Percentiles rank a stretch among this genome's conserved stretches.
Evolutionary conservation across 2,329 filamentous ascomycete species (phyloP).

Genomic region (Diplodia sapinea): DNA sequence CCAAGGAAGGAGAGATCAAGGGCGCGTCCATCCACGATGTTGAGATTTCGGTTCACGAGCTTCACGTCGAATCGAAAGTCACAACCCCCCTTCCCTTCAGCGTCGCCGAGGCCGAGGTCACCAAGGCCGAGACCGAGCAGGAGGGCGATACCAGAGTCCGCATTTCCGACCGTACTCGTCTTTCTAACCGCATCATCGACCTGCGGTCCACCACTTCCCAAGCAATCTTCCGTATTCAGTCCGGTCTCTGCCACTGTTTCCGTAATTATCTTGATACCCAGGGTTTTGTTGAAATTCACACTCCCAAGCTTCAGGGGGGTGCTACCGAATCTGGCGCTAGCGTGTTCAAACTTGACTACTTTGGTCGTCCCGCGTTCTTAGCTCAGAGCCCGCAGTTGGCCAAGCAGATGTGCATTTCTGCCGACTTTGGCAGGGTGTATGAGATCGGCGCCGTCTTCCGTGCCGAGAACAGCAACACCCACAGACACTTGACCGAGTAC

Average conservation of each 20-base stretch:
- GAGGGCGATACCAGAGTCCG: constrained; percentile 64
- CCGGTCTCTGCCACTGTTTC: constrained; percentile 80
- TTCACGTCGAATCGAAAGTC: constrained; percentile 67
- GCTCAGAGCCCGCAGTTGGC: constrained; percentile 91
- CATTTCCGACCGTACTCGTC: constrained; percentile 74
- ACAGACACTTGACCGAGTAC: constrained; percentile 92
- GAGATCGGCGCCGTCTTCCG: constrained; percentile 91
- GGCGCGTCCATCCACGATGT: constrained; percentile 76
- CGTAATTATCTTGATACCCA: constrained; percentile 74
- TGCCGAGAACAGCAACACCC: constrained; percentile 94
- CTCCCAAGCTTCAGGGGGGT: constrained; percentile 86
- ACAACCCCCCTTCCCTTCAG: constrained; percentile 70
- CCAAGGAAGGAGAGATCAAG: constrained; percentile 68
- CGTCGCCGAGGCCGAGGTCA: constrained; percentile 72
- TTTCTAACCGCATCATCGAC: constrained; percentile 81
- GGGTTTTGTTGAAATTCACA: constrained; percentile 91
- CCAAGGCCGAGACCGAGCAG: constrained; percentile 58
- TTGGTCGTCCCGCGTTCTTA: constrained; percentile 82
- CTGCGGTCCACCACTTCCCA: constrained; percentile 86
- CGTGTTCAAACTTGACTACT: constrained; percentile 92
- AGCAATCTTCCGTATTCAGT: constrained; percentile 85
- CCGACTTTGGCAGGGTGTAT: constrained; percentile 87
- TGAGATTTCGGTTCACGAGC: constrained; percentile 72
- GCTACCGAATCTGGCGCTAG: constrained; percentile 91
- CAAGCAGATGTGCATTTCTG: constrained; percentile 90